Conservation (phyloP, 1,284 basidiomycete species). For the Ustilago trichophora region DNA sequence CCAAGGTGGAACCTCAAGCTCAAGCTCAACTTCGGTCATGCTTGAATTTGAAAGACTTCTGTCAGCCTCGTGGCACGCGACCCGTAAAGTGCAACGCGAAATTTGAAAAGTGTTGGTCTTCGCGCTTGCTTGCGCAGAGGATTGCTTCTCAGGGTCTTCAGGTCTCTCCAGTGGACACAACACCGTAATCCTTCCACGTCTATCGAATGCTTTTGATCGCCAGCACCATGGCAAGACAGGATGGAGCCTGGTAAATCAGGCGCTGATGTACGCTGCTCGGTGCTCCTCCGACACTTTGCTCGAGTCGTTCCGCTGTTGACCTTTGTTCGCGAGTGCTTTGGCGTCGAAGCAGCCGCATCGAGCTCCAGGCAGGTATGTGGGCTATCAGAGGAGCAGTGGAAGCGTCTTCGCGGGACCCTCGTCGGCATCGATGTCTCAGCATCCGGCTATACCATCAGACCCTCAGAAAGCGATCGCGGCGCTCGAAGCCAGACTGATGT, state of each 20-base stretch:
- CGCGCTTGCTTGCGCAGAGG: background rate
- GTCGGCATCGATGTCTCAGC: conserved; percentile 1
- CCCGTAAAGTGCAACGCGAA: conserved; percentile 13
- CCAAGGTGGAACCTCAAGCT: too few species aligned
- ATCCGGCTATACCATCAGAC: background rate
- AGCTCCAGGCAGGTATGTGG: conserved; percentile 4
- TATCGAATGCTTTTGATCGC: too few species aligned
- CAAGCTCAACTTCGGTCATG: background rate
- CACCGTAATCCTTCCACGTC: too few species aligned
- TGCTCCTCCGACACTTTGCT: conserved; percentile 23
- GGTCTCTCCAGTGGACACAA: too few species aligned
- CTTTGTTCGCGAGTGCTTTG: conserved; percentile 19
- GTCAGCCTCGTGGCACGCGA: background rate
- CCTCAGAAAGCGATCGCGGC: background rate
- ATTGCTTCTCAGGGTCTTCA: conserved; percentile 7
- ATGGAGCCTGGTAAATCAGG: background rate
- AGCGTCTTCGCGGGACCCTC: conserved; percentile 6
- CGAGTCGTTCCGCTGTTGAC: conserved; percentile 14
- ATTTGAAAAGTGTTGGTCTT: conserved; percentile 8
- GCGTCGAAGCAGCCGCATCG: conserved; percentile 12
- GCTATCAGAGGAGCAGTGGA: conserved; percentile 24
- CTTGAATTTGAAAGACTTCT: background rate
- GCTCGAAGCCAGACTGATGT: background rate
- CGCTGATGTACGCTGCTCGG: conserved; percentile 8
- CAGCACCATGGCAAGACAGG: conserved; percentile 2